Percentiles rank a stretch among this genome's conserved stretches.
phyloP scores from a whole-genome alignment of 176 grass and related monocot genomes.

The Zoysia pacifica region DNA sequence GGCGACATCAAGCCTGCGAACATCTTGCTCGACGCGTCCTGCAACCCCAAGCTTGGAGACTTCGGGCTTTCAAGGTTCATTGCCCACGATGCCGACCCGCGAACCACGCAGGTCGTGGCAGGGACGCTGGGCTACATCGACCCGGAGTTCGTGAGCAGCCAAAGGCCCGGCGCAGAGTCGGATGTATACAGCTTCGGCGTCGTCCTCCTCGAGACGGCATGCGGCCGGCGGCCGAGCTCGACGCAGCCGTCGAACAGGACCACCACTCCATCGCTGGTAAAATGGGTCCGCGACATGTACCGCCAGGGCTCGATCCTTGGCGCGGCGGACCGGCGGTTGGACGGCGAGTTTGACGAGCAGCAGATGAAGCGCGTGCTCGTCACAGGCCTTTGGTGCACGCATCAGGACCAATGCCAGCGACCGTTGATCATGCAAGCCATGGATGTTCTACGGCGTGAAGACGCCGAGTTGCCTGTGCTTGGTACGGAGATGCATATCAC shows the following conservation, averaged over 20 bases:
- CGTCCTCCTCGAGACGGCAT: conserved; percentile 14
- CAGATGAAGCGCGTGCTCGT: conserved; percentile 41
- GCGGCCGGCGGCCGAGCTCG: not conserved
- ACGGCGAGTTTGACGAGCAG: conserved; percentile 16
- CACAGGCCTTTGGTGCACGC: conserved; percentile 50
- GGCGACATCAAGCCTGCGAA: conserved; percentile 15
- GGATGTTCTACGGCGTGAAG: not conserved
- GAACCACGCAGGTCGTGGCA: not conserved
- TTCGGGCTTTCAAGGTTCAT: not conserved
- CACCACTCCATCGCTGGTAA: not conserved
- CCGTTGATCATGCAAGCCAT: conserved; percentile 26
- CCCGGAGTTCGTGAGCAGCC: not conserved
- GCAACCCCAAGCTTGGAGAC: not conserved
- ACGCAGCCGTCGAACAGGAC: not conserved
- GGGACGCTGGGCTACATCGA: conserved; percentile 14
- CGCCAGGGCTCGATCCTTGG: conserved; percentile 11
- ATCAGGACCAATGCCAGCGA: conserved; percentile 31
- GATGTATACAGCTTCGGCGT: conserved; percentile 45
- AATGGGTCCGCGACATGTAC: conserved; percentile 42
- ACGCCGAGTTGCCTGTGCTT: too few relatives aligned
- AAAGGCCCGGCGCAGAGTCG: not conserved
- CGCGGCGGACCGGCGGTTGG: conserved; percentile 42
- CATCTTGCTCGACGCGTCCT: not conserved
- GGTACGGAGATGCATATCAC: too few relatives aligned
- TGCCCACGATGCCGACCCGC: not conserved